These are phyloP conservation scores for Dichotomocladium elegans DNA, from an alignment of 371 early-diverging fungal genomes.

Conservation along the genomic window DNA sequence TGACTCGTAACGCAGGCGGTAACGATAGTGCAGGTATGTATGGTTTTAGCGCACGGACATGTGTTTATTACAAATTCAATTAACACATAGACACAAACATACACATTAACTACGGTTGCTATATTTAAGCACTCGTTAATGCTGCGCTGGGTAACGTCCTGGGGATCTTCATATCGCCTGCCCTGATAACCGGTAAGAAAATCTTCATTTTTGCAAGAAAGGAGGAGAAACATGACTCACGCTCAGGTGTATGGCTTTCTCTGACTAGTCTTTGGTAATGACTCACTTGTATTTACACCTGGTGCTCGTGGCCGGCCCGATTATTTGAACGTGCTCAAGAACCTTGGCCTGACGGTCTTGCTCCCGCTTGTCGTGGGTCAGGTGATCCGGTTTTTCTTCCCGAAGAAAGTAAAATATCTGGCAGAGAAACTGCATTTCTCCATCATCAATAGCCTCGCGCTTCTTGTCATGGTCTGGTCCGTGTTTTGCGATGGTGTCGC, in stretches of 20 bases:
- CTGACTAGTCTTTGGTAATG: constrained; percentile 33
- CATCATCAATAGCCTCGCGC: constrained; percentile 54
- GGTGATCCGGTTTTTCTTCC: constrained; percentile 52
- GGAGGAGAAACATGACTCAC: too few relatives aligned
- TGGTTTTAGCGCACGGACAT: neutral
- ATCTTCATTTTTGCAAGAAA: neutral
- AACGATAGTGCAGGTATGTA: constrained; percentile 54
- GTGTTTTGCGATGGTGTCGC: constrained; percentile 74
- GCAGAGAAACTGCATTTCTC: constrained; percentile 48
- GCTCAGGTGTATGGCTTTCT: neutral
- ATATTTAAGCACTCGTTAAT: constrained; percentile 53
- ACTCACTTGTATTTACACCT: constrained; percentile 31
- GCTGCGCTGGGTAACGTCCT: constrained; percentile 70
- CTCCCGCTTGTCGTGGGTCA: constrained; percentile 67
- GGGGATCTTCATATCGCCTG: constrained; percentile 66
- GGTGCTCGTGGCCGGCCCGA: constrained; percentile 43
- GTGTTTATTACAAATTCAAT: neutral
- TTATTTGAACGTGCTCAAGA: constrained; percentile 49
- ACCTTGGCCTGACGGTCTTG: constrained; percentile 60
- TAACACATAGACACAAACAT: neutral
- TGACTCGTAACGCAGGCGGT: constrained; percentile 71
- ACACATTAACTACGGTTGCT: too few relatives aligned
- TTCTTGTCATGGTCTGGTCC: constrained; percentile 68
- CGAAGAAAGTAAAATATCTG: constrained; percentile 43
- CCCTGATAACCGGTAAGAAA: constrained; percentile 49